phyloP scores from a whole-genome alignment of 2,329 filamentous ascomycete species.

The Rutstroemia sp. region DNA sequence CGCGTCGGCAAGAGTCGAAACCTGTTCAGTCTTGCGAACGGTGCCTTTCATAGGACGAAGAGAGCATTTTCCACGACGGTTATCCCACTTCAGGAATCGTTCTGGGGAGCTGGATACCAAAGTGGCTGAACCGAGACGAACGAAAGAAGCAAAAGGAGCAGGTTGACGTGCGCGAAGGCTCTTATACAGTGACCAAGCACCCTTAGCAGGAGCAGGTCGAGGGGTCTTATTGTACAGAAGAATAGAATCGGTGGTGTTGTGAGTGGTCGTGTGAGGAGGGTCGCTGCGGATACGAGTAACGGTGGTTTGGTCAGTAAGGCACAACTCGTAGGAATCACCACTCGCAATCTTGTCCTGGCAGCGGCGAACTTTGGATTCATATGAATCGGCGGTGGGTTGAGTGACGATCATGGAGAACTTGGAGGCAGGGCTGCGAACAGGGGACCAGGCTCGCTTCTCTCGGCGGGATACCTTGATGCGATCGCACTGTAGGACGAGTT shows the following conservation, averaged over 20 bases:
- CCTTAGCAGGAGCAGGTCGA: constrained; percentile 7
- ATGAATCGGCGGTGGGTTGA: constrained; percentile 18
- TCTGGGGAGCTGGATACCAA: constrained; percentile 82
- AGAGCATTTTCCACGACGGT: constrained; percentile 52
- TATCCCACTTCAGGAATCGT: constrained; percentile 67
- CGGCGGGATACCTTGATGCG: constrained; percentile 6
- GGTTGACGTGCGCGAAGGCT: constrained; percentile 26
- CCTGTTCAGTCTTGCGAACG: constrained; percentile 65
- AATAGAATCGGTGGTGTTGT: constrained; percentile 3
- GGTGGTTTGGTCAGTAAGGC: constrained; percentile 31
- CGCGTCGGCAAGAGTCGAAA: constrained; percentile 63
- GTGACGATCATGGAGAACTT: constrained; percentile 16
- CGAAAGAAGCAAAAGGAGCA: constrained; percentile 61
- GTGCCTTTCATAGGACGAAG: constrained; percentile 97
- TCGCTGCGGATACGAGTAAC: constrained; percentile 12
- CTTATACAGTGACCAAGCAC: constrained; percentile 28
- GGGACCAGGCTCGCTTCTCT: constrained; percentile 8
- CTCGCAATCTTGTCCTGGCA: constrained; percentile 32
- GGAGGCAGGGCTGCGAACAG: neutral
- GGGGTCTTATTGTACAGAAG: constrained; percentile 11
- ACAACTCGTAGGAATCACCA: constrained; percentile 36
- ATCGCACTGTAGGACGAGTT: constrained; percentile 1
- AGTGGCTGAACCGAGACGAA: constrained; percentile 61
- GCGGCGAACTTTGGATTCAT: constrained; percentile 29
- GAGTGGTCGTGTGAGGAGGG: neutral